Evolutionary conservation across 108 stramenopile genomes (phyloP), one percentile per base, ranked within the genome.

Genomic region (Aurantiochytrium sp.): DNA sequence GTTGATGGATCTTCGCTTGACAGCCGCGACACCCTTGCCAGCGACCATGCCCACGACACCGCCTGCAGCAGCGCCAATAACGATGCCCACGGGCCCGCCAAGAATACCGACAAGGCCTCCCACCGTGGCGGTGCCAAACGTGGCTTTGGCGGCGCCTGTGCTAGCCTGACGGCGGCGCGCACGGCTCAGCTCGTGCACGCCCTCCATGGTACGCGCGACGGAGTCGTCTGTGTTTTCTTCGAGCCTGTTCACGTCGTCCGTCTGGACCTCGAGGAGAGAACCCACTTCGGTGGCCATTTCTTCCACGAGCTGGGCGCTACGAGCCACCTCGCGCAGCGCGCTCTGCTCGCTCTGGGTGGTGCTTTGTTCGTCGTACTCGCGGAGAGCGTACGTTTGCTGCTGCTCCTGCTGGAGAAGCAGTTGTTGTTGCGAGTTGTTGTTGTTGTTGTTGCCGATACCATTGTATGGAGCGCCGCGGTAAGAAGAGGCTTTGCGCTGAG

Each of bases 161-260:
- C 76, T 53, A 6, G 76, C 76, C 51, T 83, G 76, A 18, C 51
- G 45, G 43, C 28, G 19, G 4, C 76, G 76, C n/a, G 45, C 45
- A 16, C 49, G 45, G 51, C 76, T 83, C n/a, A 83, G 76, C 76
- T 83, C 76, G 49, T 83, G 76, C 49, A 83, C 76, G 51, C 76
- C 76, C 45, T 83, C 76, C 49, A 83, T 53, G 51, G 76, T 53
- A 6, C 51, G 45, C 19, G 76, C 76, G 16, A 83, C 49, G 18
- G 76, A 83, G 51, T 83, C 76, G 25, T 83, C 76, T 12, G 76
- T 83, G 51, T 83, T 83, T 12, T 47, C 76, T 23, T 83, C 76
- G 51, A 83, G 76, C 5, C 76, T 43, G 76, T 83, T 53, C n/a
- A 83, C 45, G 76, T 83, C 76, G 51, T 83, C 76, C 6, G 45